Percentiles rank a stretch among this genome's conserved stretches.
Conservation (phyloP, 805 yeast genomes). For the Pichia scutulata region DNA sequence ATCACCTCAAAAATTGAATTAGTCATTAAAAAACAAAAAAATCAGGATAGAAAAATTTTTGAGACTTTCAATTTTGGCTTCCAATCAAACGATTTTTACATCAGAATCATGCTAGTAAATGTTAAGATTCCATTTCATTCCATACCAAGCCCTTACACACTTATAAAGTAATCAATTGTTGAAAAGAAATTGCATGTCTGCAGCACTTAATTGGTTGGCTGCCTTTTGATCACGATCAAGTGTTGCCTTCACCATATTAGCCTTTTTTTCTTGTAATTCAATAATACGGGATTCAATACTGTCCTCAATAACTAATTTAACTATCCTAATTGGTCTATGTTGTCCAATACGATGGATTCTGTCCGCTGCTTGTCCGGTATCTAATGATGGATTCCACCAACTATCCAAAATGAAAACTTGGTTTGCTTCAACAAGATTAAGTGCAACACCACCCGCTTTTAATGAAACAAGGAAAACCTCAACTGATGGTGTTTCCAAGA, state of each 20-base stretch:
- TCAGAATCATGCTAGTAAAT: too few species aligned
- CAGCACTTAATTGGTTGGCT: constrained; percentile 79
- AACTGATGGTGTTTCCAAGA: constrained; percentile 86
- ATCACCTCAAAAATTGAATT: not conserved
- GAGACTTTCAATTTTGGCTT: too few species aligned
- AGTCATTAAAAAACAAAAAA: not conserved
- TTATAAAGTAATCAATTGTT: constrained; percentile 54
- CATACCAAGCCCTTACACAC: too few species aligned
- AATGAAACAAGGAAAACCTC: constrained; percentile 92
- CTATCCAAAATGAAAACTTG: constrained; percentile 95
- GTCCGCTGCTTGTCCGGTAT: constrained; percentile 93
- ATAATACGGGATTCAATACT: constrained; percentile 94
- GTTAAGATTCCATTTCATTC: not conserved
- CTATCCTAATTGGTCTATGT: constrained; percentile 85
- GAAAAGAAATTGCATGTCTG: constrained; percentile 90
- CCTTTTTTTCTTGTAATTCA: constrained; percentile 94
- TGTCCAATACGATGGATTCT: constrained; percentile 98
- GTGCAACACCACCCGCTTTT: constrained; percentile 98
- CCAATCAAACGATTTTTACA: too few species aligned
- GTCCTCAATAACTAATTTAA: constrained; percentile 90
- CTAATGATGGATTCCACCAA: constrained; percentile 99
- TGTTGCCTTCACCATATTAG: constrained; percentile 96
- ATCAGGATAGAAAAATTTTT: not conserved
- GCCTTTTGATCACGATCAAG: constrained; percentile 91
- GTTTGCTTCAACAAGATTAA: constrained; percentile 92